Percentiles rank a stretch among this genome's conserved stretches.
phyloP scores from a whole-genome alignment of 2,329 filamentous ascomycete genomes.

The Alternaria consortialis region DNA sequence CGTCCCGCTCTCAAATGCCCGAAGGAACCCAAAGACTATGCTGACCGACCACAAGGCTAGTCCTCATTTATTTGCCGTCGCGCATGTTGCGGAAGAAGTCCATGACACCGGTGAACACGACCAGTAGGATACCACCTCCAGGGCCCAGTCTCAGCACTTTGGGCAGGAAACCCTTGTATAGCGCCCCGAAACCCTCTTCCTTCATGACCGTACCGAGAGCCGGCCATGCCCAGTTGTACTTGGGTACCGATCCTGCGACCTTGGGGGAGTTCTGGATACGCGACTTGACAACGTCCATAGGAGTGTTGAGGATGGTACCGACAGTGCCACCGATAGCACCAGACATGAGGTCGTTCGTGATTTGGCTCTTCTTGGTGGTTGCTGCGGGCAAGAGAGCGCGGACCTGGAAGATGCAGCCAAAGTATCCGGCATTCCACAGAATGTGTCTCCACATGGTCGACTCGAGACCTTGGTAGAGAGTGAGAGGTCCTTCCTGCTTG shows the following conservation, averaged over 20 bases:
- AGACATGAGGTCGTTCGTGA: slow-evolving; percentile 86
- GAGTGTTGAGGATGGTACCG: slow-evolving; percentile 93
- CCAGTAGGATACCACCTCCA: slow-evolving; percentile 77
- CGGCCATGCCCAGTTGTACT: slow-evolving; percentile 99
- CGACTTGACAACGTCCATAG: slow-evolving; percentile 97
- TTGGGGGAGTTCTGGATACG: slow-evolving; percentile 94
- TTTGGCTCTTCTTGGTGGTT: slow-evolving; percentile 81
- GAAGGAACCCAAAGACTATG: background rate
- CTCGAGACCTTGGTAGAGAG: slow-evolving; percentile 96
- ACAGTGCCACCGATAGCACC: slow-evolving; percentile 88
- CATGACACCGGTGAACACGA: slow-evolving; percentile 87
- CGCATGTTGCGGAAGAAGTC: slow-evolving; percentile 87
- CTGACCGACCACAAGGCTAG: background rate
- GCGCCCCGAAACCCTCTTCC: slow-evolving; percentile 89
- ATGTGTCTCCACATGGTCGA: slow-evolving; percentile 96
- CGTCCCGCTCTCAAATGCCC: background rate
- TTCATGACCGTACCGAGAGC: slow-evolving; percentile 84
- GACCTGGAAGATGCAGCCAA: slow-evolving; percentile 98
- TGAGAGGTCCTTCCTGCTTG: slow-evolving; percentile 80
- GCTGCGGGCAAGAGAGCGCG: slow-evolving; percentile 81
- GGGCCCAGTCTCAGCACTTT: slow-evolving; percentile 86
- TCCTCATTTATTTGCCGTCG: slow-evolving; percentile 40
- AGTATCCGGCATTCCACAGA: slow-evolving; percentile 95
- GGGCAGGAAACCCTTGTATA: slow-evolving; percentile 98
- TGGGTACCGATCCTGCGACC: slow-evolving; percentile 80